These are phyloP conservation scores for Jimgerdemannia flammicorona DNA, from an alignment of 192 early-diverging fungal species.

Conservation along the genomic window DNA sequence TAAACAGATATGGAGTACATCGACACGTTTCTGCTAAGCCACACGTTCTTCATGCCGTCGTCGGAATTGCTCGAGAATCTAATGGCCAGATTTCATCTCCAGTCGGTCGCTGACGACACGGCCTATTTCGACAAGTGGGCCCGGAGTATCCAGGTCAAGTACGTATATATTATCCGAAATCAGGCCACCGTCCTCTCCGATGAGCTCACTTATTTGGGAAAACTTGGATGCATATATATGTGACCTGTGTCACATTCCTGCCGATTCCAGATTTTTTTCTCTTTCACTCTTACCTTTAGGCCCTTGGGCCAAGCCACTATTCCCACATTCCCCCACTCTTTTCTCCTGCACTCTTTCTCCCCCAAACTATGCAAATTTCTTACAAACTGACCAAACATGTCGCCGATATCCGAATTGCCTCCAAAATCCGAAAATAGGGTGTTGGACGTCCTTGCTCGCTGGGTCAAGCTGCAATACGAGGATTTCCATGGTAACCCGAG, in stretches of 20 bases:
- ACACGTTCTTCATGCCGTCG: conserved; percentile 58
- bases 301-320: not conserved
- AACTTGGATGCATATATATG: not conserved
- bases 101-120: conserved; percentile 34
- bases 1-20: conserved; percentile 61
- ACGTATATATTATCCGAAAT: conserved; percentile 4
- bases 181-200: not conserved
- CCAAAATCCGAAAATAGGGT: conserved; percentile 31
- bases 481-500: conserved; percentile 45
- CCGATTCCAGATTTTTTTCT: too few species aligned
- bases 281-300: not conserved
- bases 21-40: conserved; percentile 54
- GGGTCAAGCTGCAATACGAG: conserved; percentile 58
- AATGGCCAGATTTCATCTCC: conserved; percentile 55
- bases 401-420: not conserved
- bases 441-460: conserved; percentile 54
- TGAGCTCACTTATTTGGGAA: not conserved
- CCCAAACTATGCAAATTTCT: too few species aligned
- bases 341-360: not conserved
- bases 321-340: not conserved
- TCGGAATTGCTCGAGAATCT: conserved; percentile 50
- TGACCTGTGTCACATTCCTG: too few species aligned
- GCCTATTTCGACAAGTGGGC: conserved; percentile 45
- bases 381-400: not conserved
- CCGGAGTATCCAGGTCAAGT: conserved; percentile 49